Base-by-base conservation (phyloP, 2,329 filamentous ascomycete species). In the Pyrenophora tritici-repentis region DNA sequence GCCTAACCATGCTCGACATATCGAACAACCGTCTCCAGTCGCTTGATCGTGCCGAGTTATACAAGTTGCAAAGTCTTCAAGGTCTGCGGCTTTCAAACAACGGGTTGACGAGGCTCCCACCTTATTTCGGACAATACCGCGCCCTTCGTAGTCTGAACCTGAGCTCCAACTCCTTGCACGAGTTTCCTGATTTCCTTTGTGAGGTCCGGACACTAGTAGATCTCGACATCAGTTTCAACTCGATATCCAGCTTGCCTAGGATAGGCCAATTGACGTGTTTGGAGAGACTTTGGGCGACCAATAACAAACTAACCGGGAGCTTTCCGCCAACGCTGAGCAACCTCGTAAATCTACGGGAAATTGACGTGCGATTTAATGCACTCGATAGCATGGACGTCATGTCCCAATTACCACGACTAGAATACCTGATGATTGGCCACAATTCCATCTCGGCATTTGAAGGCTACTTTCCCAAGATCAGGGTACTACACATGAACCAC, bases 61-160 rank as follows among this genome's bases (percentile, higher is more conserved):
- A 90, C 59, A 85, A 84, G 45, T 77, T 97, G 12, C 82, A 83
- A 16, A 87, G 88, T 17, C 78, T 99, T 32, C 82, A 96, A 50
- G 96, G 93, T 73, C 82, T 99, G 63, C 96, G 94, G 67, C 79
- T 99, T 59, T 90, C 93, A 56, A 99, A 97, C 75, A 99, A 99
- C 73, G 88, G 90, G 53, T 78, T 99, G 16, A 89, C 85, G 26
- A 81, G 83, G 43, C 78, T 99, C 1, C 94, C 94, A 0, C 73
- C 82, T 1, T 94, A 93, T 64, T 97, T 99, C 73, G 87, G 86
- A 17, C 82, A 84, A 16, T 99, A 95, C 72, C 85, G 84, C 55
- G 82, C 85, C 4, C 79, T 99, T 55, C 84, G 94, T 56, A 93
- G 86, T 58, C 78, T 99, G 52, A 97, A 96, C 66, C 81, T 99